Conservation (phyloP, 1,284 basidiomycete genomes). For the Melampsora americana region DNA sequence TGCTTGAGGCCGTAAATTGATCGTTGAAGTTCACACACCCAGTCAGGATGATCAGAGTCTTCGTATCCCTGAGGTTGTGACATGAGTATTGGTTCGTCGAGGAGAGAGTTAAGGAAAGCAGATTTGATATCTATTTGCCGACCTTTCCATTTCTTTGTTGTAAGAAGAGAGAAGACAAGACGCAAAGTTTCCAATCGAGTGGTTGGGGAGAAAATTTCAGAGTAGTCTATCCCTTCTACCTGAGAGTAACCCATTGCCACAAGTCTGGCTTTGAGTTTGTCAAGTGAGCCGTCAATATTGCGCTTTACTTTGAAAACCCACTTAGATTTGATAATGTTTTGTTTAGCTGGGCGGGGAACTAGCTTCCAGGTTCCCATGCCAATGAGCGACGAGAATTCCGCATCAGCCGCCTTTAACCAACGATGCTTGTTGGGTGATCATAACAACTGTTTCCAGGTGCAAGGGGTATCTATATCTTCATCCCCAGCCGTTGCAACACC, state of each 20-base stretch:
- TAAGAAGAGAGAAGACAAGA: not conserved
- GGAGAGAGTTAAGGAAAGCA: too few species aligned
- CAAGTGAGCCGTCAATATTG: not conserved
- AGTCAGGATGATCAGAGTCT: not conserved
- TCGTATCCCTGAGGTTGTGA: not conserved
- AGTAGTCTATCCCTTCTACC: conserved; percentile 13
- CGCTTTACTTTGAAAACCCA: conserved; percentile 25
- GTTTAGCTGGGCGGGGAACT: not conserved
- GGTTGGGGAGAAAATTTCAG: too few species aligned
- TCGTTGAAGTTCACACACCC: not conserved
- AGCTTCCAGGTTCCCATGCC: conserved; percentile 12
- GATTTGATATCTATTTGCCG: too few species aligned
- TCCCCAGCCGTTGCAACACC: not conserved
- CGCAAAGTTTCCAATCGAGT: not conserved
- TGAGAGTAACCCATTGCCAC: too few species aligned
- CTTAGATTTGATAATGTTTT: not conserved
- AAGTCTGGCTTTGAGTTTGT: conserved; percentile 15
- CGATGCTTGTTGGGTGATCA: not conserved
- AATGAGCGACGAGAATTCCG: not conserved
- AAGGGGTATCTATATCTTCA: not conserved
- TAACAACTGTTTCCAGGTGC: conserved; percentile 13
- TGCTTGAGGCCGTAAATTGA: conserved; percentile 14
- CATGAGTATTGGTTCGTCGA: conserved; percentile 15
- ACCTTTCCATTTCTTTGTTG: too few species aligned
- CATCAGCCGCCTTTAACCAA: conserved; percentile 15